Percentiles rank a stretch among this genome's conserved stretches.
Evolutionary conservation across 768 basidiomycete genomes (phyloP).

Genomic region (Lactarius hengduanensis): DNA sequence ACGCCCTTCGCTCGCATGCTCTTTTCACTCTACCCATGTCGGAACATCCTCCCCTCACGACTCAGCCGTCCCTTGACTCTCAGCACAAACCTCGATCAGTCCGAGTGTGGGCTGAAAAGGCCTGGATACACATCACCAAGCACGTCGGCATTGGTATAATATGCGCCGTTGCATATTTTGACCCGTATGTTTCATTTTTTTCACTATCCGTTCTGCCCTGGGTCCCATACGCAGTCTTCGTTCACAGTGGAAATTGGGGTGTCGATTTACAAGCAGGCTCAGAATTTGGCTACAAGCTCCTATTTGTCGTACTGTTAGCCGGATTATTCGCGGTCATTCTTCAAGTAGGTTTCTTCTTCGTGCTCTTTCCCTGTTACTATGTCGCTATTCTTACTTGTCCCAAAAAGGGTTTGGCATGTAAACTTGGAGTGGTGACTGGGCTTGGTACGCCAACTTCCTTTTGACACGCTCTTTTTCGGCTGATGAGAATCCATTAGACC

Average conservation of each 20-base stretch:
- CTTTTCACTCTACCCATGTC: slow-evolving; percentile 20
- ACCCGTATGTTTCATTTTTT: slow-evolving; percentile 56
- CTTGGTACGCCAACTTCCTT: slow-evolving; percentile 50
- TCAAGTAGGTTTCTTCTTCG: slow-evolving; percentile 49
- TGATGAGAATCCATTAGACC: slow-evolving; percentile 35
- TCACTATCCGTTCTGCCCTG: slow-evolving; percentile 7
- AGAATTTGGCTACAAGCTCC: slow-evolving; percentile 76
- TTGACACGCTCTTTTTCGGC: not conserved
- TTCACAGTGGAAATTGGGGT: slow-evolving; percentile 77
- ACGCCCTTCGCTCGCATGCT: slow-evolving; percentile 16
- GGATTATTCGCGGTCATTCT: slow-evolving; percentile 81
- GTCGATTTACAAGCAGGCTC: slow-evolving; percentile 89
- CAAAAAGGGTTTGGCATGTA: slow-evolving; percentile 70
- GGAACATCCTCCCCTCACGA: slow-evolving; percentile 4
- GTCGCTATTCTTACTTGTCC: slow-evolving; percentile 10
- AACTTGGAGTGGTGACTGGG: slow-evolving; percentile 81
- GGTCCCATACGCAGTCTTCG: slow-evolving; percentile 1
- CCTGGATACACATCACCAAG: slow-evolving; percentile 48
- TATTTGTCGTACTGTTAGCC: slow-evolving; percentile 77
- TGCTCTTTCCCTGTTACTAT: not conserved
- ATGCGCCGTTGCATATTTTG: slow-evolving; percentile 86
- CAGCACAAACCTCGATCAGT: not conserved
- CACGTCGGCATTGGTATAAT: slow-evolving; percentile 85
- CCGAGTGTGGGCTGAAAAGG: slow-evolving; percentile 13
- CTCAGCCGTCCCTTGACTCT: slow-evolving; percentile 4